Evolutionary conservation across 371 early-diverging fungal species (phyloP).

Genomic region (Chytridiales sp.): DNA sequence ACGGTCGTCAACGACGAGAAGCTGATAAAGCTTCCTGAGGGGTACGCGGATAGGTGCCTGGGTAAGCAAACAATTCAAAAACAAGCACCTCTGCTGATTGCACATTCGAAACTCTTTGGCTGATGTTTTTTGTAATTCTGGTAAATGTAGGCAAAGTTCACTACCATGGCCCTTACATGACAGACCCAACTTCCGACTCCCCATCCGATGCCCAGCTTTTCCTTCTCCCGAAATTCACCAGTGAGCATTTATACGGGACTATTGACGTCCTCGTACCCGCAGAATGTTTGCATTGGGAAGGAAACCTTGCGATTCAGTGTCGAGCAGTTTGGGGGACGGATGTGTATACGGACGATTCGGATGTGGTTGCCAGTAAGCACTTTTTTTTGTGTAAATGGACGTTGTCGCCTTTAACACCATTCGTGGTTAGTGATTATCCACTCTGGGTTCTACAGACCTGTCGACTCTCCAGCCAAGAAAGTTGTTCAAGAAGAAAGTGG

Average conservation of each 20-base stretch:
- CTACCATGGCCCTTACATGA: not conserved
- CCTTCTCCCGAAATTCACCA: slow-evolving; percentile 44
- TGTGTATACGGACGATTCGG: slow-evolving; percentile 85
- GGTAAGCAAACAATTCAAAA: too few relatives aligned
- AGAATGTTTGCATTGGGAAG: slow-evolving; percentile 30
- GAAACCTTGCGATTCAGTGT: slow-evolving; percentile 52
- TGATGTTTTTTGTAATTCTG: not conserved
- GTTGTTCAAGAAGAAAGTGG: too few relatives aligned
- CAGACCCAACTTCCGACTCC: slow-evolving; percentile 11
- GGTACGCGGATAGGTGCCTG: slow-evolving; percentile 8
- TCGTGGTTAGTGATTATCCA: slow-evolving; percentile 54
- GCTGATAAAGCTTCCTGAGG: slow-evolving; percentile 17
- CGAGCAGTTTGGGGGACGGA: slow-evolving; percentile 83
- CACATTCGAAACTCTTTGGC: too few relatives aligned
- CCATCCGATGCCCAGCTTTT: slow-evolving; percentile 34
- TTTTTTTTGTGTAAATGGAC: not conserved
- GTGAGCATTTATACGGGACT: slow-evolving; percentile 36
- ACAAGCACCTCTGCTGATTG: too few relatives aligned
- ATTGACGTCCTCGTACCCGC: slow-evolving; percentile 50
- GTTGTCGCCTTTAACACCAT: not conserved
- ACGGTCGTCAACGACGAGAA: slow-evolving; percentile 41
- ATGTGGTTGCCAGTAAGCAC: slow-evolving; percentile 73
- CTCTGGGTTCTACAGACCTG: slow-evolving; percentile 48
- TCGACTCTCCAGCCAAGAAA: slow-evolving; percentile 42
- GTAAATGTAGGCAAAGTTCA: not conserved